Evolutionary conservation across 2,329 filamentous ascomycete genomes (phyloP).

Genomic region (Xylariaceae sp.): DNA sequence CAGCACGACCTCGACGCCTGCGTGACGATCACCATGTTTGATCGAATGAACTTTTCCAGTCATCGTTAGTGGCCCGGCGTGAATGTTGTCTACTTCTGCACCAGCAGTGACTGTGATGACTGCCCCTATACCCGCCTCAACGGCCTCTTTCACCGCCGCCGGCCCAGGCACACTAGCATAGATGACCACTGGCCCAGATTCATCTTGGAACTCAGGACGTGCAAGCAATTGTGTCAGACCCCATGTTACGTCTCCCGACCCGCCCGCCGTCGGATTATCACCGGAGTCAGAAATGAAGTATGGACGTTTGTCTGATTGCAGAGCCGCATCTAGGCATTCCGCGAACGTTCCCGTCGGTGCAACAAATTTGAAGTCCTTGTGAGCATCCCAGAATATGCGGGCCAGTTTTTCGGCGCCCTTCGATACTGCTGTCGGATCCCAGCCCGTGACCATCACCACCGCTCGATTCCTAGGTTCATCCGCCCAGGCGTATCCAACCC

Average conservation of each 20-base stretch:
- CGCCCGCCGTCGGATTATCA: slow-evolving; percentile 51
- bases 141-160: slow-evolving; percentile 37
- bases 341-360: slow-evolving; percentile 44
- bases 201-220: slow-evolving; percentile 39
- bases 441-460: slow-evolving; percentile 46
- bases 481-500: slow-evolving; percentile 53
- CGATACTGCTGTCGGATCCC: slow-evolving; percentile 37
- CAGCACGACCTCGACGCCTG: slow-evolving; percentile 43
- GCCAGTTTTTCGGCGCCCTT: slow-evolving; percentile 42
- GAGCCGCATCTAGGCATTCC: slow-evolving; percentile 42
- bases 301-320: slow-evolving; percentile 37
- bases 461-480: slow-evolving; percentile 49
- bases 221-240: slow-evolving; percentile 41
- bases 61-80: slow-evolving; percentile 45
- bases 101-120: slow-evolving; percentile 47
- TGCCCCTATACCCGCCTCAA: slow-evolving; percentile 41
- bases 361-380: slow-evolving; percentile 45
- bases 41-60: slow-evolving; percentile 46
- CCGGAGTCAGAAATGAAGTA: slow-evolving; percentile 52
- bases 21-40: slow-evolving; percentile 45
- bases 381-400: slow-evolving; percentile 42
- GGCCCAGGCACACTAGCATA: slow-evolving; percentile 49
- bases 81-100: slow-evolving; percentile 43
- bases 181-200: slow-evolving; percentile 39
- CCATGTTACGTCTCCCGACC: slow-evolving; percentile 50